A percentile compares a stretch with the other conserved stretches of the same genome.
Conservation (phyloP, 148 eudicot species). For the Vaccinium myrtillus region DNA sequence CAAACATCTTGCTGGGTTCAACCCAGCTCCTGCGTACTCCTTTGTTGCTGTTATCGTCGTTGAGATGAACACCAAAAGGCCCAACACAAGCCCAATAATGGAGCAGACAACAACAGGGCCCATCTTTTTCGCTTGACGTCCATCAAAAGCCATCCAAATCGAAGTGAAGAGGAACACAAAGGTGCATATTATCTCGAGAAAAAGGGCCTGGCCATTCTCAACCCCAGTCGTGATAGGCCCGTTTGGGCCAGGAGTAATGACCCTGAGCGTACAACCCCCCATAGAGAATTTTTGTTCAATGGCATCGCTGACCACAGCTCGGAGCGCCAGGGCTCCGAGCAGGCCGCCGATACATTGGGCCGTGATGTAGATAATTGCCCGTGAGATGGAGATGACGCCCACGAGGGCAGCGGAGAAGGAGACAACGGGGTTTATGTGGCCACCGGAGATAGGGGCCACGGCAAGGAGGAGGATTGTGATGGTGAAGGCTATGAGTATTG, state of each 20-base stretch:
- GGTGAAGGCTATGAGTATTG: constrained; percentile 27
- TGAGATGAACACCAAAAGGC: constrained; percentile 40
- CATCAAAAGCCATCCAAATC: constrained; percentile 43
- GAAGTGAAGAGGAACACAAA: constrained; percentile 47
- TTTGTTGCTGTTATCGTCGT: constrained; percentile 32
- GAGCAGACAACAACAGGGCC: constrained; percentile 29
- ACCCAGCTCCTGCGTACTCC: constrained; percentile 45
- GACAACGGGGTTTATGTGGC: constrained; percentile 46
- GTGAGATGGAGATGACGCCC: constrained; percentile 38
- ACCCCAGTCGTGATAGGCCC: constrained; percentile 35
- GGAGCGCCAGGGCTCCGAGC: constrained; percentile 45
- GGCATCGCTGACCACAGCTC: constrained; percentile 29
- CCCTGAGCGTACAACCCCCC: constrained; percentile 44
- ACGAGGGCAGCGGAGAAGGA: constrained; percentile 42
- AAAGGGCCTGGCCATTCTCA: constrained; percentile 38
- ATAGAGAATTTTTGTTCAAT: constrained; percentile 34
- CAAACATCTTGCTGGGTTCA: constrained; percentile 50
- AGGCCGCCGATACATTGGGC: constrained; percentile 39
- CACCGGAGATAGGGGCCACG: constrained; percentile 38
- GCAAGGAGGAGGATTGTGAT: constrained; percentile 38
- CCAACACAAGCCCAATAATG: constrained; percentile 29
- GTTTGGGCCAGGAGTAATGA: constrained; percentile 36
- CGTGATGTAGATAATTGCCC: constrained; percentile 31
- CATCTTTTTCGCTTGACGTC: constrained; percentile 31
- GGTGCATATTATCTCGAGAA: constrained; percentile 40